Evolutionary conservation across 768 basidiomycete species (phyloP), one percentile per base, ranked within the genome.

Genomic region (Phanerochaete carnosa): DNA sequence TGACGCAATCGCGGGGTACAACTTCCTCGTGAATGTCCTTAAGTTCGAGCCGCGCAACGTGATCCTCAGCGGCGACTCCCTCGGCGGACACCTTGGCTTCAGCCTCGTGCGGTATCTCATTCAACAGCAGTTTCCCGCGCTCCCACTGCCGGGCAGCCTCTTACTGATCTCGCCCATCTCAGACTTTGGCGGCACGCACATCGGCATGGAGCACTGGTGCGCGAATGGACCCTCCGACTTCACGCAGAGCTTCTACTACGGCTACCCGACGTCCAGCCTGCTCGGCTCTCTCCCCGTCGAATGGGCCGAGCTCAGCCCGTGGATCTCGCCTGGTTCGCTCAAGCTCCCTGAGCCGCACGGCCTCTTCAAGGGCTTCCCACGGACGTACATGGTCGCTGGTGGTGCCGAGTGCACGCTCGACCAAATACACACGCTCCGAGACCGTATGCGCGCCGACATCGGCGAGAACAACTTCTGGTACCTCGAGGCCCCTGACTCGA

Each of bases 1-100:
- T 22, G 85, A 86, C 65, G 80, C 74, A 1, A 50, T 84, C 9
- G 76, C 80, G 0, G 82, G 80, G 1, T 85, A 81, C 63, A 54
- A 73, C 6, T 81, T 83, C 70, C 78, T 86, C 33, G 70, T 81
- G 33, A 64, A 61, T 11, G 65, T 61, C 13, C 65, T 81, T 37
- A 75, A 76, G 0, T 80, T 83, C 67, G 53, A 62, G 8, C 75
- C 82, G 1, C 26, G 57, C 15, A 73, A 81, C 57, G 76, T 86
- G 58, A 70, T 83, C 60, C 53, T 85, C 11, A 65, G 68, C 13
- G 85, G 83, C 19, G 83, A 85, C 47, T 84, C 82, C 1, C 82
- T 84, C 0, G 85, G 85, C 0, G 84, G 76, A 0, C 76, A 81
- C 61, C 72, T 85, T 23, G 79, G 76, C 0, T 54, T 78, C 23